Evolutionary conservation across 2,329 filamentous ascomycete genomes (phyloP).

Genomic region (Trichoderma sp.): DNA sequence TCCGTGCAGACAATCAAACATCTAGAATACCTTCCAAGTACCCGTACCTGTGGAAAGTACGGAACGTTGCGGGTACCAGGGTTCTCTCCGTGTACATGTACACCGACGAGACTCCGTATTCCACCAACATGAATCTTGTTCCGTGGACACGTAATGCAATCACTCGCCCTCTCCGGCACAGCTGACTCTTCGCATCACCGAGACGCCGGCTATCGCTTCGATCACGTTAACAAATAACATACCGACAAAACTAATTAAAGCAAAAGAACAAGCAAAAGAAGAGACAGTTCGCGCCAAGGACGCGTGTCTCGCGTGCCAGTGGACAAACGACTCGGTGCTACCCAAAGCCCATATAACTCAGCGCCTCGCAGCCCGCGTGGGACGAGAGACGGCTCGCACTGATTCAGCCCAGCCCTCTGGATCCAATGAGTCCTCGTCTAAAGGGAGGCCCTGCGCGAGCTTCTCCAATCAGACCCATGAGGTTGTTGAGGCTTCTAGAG

Average conservation of each 20-base stretch:
- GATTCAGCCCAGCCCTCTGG: constrained; percentile 13
- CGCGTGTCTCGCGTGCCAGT: constrained; percentile 14
- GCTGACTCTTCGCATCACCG: not conserved
- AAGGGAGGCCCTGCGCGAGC: not conserved
- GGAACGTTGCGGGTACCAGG: not conserved
- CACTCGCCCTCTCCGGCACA: not conserved
- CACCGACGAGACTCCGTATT: not conserved
- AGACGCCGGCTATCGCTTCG: not conserved
- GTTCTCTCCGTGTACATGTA: not conserved
- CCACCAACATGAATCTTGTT: not conserved
- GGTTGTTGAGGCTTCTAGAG: not conserved
- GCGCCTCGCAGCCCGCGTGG: constrained; percentile 8
- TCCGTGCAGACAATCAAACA: not conserved
- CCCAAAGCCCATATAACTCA: not conserved
- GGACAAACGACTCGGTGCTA: not conserved
- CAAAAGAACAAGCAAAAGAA: not conserved
- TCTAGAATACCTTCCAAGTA: not conserved
- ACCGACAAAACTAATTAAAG: not conserved
- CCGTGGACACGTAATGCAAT: constrained; percentile 5
- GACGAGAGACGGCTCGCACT: not conserved
- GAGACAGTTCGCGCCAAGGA: not conserved
- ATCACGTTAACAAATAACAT: not conserved
- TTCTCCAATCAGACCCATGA: not conserved
- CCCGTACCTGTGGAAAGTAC: not conserved
- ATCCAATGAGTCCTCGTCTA: constrained; percentile 2